A percentile compares a stretch with the other conserved stretches of the same genome.
These are phyloP conservation scores for Dendrothele bispora DNA, from an alignment of 768 basidiomycete species.

Conservation along the genomic window DNA sequence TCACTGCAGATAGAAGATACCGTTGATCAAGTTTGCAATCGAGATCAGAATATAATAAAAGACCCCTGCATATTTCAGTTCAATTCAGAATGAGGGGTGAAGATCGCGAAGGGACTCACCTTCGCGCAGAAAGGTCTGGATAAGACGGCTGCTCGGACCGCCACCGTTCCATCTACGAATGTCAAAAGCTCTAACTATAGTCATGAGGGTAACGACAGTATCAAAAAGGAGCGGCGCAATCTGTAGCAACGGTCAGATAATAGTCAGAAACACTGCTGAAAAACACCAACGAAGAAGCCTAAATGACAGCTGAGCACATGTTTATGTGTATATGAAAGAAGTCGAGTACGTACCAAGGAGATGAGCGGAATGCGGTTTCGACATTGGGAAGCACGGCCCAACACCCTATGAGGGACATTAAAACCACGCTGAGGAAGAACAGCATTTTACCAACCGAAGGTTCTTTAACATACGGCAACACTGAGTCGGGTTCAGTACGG, in stretches of 20 bases:
- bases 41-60: conserved; percentile 87
- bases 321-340: conserved; percentile 8
- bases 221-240: conserved; percentile 83
- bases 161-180: conserved; percentile 32
- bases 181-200: conserved; percentile 74
- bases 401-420: conserved; percentile 31
- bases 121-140: conserved; percentile 52
- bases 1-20: conserved; percentile 84
- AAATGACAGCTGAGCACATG: not conserved
- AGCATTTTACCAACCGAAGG: conserved; percentile 39
- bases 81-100: not conserved
- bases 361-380: conserved; percentile 82
- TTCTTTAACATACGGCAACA: conserved; percentile 64
- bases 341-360: conserved; percentile 57
- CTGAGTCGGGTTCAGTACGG: conserved; percentile 31
- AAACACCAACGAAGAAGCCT: conserved; percentile 58
- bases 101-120: conserved; percentile 37
- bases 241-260: conserved; percentile 31
- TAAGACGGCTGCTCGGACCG: conserved; percentile 7
- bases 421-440: not conserved
- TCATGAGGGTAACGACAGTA: conserved; percentile 79
- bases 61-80: conserved; percentile 46
- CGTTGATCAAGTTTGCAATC: conserved; percentile 85
- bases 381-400: conserved; percentile 80
- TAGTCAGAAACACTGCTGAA: not conserved